These are phyloP conservation scores for Choanephora cucurbitarum DNA, from an alignment of 371 early-diverging fungal genomes.

Conservation along the genomic window DNA sequence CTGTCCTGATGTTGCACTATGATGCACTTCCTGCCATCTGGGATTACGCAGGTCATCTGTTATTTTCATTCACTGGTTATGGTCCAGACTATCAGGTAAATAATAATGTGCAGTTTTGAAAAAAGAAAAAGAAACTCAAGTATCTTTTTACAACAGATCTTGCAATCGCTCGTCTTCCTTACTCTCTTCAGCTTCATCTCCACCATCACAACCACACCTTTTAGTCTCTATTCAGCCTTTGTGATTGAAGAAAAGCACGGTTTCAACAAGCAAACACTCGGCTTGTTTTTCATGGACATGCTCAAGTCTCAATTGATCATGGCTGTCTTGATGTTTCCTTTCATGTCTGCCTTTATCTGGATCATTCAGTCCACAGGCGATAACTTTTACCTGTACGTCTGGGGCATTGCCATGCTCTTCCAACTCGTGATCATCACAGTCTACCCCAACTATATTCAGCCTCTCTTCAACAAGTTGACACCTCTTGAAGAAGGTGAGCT, in stretches of 20 bases:
- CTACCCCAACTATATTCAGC: slow-evolving; percentile 96
- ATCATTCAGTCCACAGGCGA: slow-evolving; percentile 84
- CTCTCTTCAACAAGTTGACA: slow-evolving; percentile 96
- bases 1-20: slow-evolving; percentile 61
- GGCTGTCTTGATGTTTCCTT: slow-evolving; percentile 74
- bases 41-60: slow-evolving; percentile 58
- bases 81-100: slow-evolving; percentile 73
- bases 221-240: slow-evolving; percentile 89
- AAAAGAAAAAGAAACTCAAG: background rate
- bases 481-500: slow-evolving; percentile 89
- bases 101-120: background rate
- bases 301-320: slow-evolving; percentile 74
- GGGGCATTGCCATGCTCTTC: slow-evolving; percentile 83
- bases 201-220: slow-evolving; percentile 76
- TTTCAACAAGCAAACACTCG: slow-evolving; percentile 95
- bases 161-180: slow-evolving; percentile 83
- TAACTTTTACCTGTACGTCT: slow-evolving; percentile 87
- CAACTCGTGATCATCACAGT: slow-evolving; percentile 89
- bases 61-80: slow-evolving; percentile 59
- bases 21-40: slow-evolving; percentile 81
- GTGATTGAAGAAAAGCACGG: slow-evolving; percentile 95
- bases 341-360: slow-evolving; percentile 82
- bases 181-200: slow-evolving; percentile 60
- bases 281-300: slow-evolving; percentile 82
- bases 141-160: slow-evolving; percentile 5